phyloP scores from a whole-genome alignment of 805 yeast species.

The Lachancea quebecensis region DNA sequence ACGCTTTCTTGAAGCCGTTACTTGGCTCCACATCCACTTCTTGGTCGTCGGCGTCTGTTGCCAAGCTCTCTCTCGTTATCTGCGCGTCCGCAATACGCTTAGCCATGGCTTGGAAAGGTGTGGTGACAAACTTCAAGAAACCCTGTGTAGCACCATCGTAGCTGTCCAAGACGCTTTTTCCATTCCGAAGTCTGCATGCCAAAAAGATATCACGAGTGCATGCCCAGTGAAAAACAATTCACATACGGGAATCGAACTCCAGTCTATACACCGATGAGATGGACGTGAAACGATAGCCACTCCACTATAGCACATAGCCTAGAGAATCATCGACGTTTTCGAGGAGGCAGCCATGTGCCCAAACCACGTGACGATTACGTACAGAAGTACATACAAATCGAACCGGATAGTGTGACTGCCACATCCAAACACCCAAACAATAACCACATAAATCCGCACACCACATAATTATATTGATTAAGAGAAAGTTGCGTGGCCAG shows the following conservation, averaged over 20 bases:
- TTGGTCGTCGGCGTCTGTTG: slow-evolving; percentile 29
- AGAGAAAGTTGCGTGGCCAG: no score
- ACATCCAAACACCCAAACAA: neutral
- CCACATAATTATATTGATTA: no score
- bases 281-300: slow-evolving; percentile 36
- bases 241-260: slow-evolving; percentile 37
- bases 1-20: slow-evolving; percentile 38
- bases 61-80: slow-evolving; percentile 46
- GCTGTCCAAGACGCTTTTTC: no score
- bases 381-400: no score
- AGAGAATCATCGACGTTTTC: neutral
- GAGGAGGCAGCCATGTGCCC: no score
- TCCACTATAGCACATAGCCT: slow-evolving; percentile 31
- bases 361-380: no score
- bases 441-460: no score
- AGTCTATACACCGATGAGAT: slow-evolving; percentile 37
- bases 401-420: neutral
- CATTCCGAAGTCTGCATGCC: no score
- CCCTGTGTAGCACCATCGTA: neutral
- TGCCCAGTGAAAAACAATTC: slow-evolving; percentile 14
- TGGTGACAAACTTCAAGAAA: no score
- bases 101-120: slow-evolving; percentile 38
- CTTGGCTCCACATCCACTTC: slow-evolving; percentile 30
- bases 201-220: no score
- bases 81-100: slow-evolving; percentile 67